These are phyloP conservation scores for Sonneratia alba DNA, from an alignment of 345 rosid species.

Conservation along the genomic window DNA sequence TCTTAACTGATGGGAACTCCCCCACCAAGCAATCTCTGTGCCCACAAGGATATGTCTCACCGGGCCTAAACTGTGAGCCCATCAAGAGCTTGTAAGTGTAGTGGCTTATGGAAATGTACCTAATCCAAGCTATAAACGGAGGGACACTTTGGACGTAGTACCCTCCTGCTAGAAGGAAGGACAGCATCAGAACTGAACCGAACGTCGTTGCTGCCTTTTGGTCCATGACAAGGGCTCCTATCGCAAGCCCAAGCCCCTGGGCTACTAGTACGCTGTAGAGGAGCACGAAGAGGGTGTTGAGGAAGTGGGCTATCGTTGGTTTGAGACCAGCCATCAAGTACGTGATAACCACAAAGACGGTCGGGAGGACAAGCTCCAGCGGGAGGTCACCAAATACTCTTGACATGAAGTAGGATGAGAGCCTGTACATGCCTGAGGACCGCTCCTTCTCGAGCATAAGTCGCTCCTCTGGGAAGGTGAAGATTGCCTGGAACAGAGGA, in stretches of 20 bases:
- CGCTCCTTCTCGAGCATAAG: constrained; percentile 76
- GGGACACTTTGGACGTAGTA: constrained; percentile 47
- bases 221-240: constrained; percentile 48
- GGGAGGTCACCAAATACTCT: constrained; percentile 54
- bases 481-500: constrained; percentile 69
- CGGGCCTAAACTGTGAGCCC: constrained; percentile 31
- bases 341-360: constrained; percentile 37
- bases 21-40: constrained; percentile 26
- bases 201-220: constrained; percentile 26
- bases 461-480: constrained; percentile 74
- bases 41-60: constrained; percentile 24
- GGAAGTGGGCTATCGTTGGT: constrained; percentile 23
- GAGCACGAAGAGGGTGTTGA: constrained; percentile 33
- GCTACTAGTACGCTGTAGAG: constrained; percentile 35
- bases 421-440: constrained; percentile 73
- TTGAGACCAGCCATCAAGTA: constrained; percentile 73
- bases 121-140: constrained; percentile 32
- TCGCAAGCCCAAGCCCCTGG: constrained; percentile 42
- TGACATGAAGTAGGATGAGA: constrained; percentile 77
- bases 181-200: constrained; percentile 32
- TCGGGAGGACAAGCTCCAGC: constrained; percentile 63
- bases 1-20: constrained; percentile 31
- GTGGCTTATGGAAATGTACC: constrained; percentile 29
- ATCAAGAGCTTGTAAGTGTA: constrained; percentile 36
- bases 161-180: constrained; percentile 36